Evolutionary conservation across 768 basidiomycete genomes (phyloP), one percentile per base, ranked within the genome.

Genomic region (Suillus fuscotomentosus): DNA sequence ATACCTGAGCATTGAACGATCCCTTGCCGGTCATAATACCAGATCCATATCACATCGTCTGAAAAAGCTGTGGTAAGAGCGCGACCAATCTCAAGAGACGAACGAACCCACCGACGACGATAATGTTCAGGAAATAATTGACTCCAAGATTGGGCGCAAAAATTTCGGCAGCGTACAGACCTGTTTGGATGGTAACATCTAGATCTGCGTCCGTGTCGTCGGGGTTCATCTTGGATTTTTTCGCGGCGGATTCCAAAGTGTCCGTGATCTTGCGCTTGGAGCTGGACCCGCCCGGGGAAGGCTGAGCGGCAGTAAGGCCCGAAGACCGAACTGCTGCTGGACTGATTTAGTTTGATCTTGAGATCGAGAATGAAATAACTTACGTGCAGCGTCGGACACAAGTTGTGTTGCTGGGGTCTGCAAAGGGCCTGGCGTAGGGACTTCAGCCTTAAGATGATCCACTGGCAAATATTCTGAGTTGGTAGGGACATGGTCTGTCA

Each of bases 1-100:
- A 48, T 22, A 1, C 47, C 47, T 0, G 47, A 48, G n/a, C n/a
- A 0, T 22, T 48, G 47, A 6, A 48, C 13, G 0, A 0, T 48
- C 0, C 34, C 34, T 1, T 54, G 53, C 0, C 11, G 47, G 31
- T 64, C 59, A 27, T 47, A 60, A 48, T 60, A 60, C 43, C 60
- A 64, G 14, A 42, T 39, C 42, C 39, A 64, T 2, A 64, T 11
- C 2, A 60, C 10, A 20, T 60, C 63, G 31, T 60, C 63, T 64
- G 2, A 24, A 27, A 38, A 14, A 14, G 7, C 5, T 1, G 3
- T 17, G 9, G 11, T 38, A 63, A 60, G 59, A 60, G 11, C 41
- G 17, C 24, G 5, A 47, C 8, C 8, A 10, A 22, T 27, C 8
- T 2, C 3, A 3, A 27, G 0, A 27, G 41, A 27, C 3, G 7